Evolutionary conservation across 352 stramenopile species (phyloP), one percentile per base, ranked within the genome.

Genomic region (Saprolegnia diclina): DNA sequence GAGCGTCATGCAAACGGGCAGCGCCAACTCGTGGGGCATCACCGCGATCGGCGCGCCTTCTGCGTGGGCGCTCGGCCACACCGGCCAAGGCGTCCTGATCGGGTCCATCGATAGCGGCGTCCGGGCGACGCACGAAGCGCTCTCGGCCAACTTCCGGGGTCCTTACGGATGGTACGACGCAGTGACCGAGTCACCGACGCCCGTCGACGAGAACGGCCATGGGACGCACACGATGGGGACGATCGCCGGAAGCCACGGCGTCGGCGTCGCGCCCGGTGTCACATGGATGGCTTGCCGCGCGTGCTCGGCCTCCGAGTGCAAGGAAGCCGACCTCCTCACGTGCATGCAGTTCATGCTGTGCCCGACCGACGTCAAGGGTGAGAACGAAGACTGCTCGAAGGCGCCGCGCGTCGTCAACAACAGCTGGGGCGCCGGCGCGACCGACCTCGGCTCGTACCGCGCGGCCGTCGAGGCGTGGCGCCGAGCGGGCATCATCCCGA

Each of bases 271-370:
- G 4, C 81, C 81, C 21, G 76, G 75, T 4, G 78, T 75, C 5
- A 76, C 69, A 37, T 89, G 81, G 81, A 85, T 89, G 18, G 72
- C 73, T 19, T 89, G 79, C 71, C 83, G 84, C 46, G 81, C 77
- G 0, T 88, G 78, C 64, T 71, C 76, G 21, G 63, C 72, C 9
- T 67, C 74, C 5, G 77, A 74, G 6, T 87, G 79, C 73, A 75
- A 74, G 24, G 71, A 72, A 38, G 76, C 79, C 11, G 77, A 85
- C 57, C 38, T 89, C 22, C 52, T 87, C 16, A 73, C 72, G 9
- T 89, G 81, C 54, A 79, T 83, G 56, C 77, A 89, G 71, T 89
- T 87, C 63, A 87, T 91, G 81, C 50, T 80, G 61, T 91, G 83
- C 38, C 83, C 83, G 0, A 86, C 83, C 11, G 77, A 70, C 11